Evolutionary conservation across 2,329 filamentous ascomycete genomes (phyloP).

Genomic region (Colletotrichum gigasporum): DNA sequence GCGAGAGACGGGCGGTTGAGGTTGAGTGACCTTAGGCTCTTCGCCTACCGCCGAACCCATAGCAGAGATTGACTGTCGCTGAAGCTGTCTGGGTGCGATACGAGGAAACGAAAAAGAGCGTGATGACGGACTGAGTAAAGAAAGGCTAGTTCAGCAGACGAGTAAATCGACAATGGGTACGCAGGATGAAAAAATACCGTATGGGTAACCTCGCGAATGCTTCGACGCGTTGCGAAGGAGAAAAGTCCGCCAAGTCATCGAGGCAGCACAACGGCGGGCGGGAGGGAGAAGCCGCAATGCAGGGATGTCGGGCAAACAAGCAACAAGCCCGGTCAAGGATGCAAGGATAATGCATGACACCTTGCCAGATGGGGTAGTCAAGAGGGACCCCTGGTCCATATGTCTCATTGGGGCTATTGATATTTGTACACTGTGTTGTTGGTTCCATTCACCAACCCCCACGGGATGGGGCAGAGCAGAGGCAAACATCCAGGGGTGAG

Average conservation of each 20-base stretch:
- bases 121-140: not conserved
- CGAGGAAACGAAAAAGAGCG: not conserved
- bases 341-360: not conserved
- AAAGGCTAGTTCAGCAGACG: not conserved
- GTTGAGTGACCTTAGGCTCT: not conserved
- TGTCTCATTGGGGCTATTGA: not conserved
- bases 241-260: not conserved
- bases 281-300: not conserved
- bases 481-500: not conserved
- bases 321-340: not conserved
- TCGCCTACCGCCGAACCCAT: not conserved
- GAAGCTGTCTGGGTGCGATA: not conserved
- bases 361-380: not conserved
- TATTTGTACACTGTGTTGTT: not conserved
- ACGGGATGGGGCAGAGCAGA: not conserved
- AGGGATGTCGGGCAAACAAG: not conserved
- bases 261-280: not conserved
- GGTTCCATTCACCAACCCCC: not conserved
- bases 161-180: not conserved
- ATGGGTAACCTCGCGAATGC: not conserved
- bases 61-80: not conserved
- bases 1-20: not conserved
- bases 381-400: not conserved
- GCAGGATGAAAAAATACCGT: not conserved
- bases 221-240: not conserved